Evolutionary conservation across 2,329 filamentous ascomycete species (phyloP).

Genomic region (Rosellinia necatrix): DNA sequence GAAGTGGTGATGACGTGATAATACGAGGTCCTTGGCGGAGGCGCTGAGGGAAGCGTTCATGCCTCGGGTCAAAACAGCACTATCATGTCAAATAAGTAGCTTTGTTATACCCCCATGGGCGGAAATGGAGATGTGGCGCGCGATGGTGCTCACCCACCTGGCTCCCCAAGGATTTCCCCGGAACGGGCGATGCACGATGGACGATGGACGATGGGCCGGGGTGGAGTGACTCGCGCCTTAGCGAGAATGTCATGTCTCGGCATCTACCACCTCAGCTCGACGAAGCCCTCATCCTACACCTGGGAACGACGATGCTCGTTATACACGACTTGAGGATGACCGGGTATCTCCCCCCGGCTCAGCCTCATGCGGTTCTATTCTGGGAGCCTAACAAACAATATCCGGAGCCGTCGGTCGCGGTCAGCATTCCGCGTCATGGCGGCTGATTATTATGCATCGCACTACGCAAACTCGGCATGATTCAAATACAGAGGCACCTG

Average conservation of each 20-base stretch:
- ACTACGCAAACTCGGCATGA: background rate
- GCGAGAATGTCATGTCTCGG: slow-evolving; percentile 15
- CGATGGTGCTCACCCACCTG: too few species aligned
- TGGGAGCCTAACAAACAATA: background rate
- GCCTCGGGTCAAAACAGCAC: background rate
- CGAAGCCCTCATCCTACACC: background rate
- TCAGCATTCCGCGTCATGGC: slow-evolving; percentile 19
- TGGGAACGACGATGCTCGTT: slow-evolving; percentile 1
- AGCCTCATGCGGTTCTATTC: slow-evolving; percentile 19
- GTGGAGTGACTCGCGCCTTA: background rate
- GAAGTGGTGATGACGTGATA: background rate
- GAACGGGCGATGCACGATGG: background rate
- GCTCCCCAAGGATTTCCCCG: slow-evolving; percentile 18
- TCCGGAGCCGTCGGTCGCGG: background rate
- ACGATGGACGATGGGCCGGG: background rate
- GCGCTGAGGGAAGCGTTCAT: background rate
- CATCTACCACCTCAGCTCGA: background rate
- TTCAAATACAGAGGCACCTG: background rate
- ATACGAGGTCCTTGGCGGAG: slow-evolving; percentile 6
- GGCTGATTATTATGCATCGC: slow-evolving; percentile 8
- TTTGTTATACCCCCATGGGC: background rate
- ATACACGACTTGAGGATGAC: background rate
- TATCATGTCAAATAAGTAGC: background rate
- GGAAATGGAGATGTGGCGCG: slow-evolving; percentile 10
- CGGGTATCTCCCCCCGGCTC: slow-evolving; percentile 9